A percentile compares a stretch with the other conserved stretches of the same genome.
Evolutionary conservation across 805 yeast species (phyloP).

Genomic region (Saturnispora sanitii): DNA sequence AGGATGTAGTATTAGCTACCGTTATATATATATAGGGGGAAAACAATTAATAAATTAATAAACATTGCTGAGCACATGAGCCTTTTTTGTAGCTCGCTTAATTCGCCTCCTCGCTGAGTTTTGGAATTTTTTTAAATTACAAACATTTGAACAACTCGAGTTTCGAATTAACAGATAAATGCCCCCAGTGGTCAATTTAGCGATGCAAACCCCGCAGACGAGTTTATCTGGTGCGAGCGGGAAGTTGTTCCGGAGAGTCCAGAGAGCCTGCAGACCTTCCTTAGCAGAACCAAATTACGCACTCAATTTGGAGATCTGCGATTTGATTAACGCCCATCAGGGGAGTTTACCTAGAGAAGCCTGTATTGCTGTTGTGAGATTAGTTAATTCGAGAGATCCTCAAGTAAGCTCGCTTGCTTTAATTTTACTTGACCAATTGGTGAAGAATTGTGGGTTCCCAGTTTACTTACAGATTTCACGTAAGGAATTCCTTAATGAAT

Average conservation of each 20-base stretch:
- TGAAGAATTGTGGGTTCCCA: conserved; percentile 97
- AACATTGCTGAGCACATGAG: too few relatives aligned
- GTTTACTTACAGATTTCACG: conserved; percentile 90
- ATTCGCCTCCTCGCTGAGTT: too few relatives aligned
- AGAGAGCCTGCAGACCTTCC: conserved; percentile 79
- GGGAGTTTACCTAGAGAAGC: conserved; percentile 90
- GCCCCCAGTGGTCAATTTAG: not conserved
- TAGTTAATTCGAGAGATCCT: conserved; percentile 73
- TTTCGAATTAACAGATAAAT: too few relatives aligned
- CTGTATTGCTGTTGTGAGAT: conserved; percentile 71
- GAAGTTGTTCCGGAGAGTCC: conserved; percentile 29
- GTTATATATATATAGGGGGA: too few relatives aligned
- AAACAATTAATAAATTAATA: too few relatives aligned
- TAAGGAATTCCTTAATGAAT: conserved; percentile 86
- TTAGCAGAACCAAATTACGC: conserved; percentile 81
- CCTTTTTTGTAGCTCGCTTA: too few relatives aligned
- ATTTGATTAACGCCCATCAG: conserved; percentile 84
- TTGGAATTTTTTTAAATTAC: too few relatives aligned
- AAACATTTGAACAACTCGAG: too few relatives aligned
- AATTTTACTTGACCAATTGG: conserved; percentile 68
- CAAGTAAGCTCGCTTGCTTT: conserved; percentile 78
- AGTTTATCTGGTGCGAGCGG: conserved; percentile 31
- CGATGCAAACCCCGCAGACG: not conserved
- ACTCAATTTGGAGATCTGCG: conserved; percentile 86
- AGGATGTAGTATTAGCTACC: conserved; percentile 12